Percentiles rank a stretch among this genome's conserved stretches.
These are phyloP conservation scores for Biscogniauxia sp. DNA, from an alignment of 2,329 filamentous ascomycete species.

Conservation along the genomic window DNA sequence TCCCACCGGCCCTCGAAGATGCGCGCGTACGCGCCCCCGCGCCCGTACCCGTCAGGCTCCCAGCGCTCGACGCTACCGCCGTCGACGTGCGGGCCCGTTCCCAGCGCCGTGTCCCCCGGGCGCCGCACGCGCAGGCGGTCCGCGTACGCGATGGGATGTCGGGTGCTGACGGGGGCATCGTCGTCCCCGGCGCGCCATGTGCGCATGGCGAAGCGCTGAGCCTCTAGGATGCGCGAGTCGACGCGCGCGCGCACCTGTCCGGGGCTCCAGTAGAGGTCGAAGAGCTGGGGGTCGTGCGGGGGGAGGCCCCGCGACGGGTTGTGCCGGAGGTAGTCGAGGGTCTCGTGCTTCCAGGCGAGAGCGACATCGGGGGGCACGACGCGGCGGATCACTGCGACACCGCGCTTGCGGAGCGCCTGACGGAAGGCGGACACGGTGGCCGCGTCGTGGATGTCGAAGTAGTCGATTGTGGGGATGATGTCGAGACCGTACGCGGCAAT, in stretches of 20 bases:
- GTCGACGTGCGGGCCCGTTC: conserved; percentile 70
- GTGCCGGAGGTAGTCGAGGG: conserved; percentile 60
- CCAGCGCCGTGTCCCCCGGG: conserved; percentile 67
- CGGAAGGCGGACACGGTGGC: conserved; percentile 26
- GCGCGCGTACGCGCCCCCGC: conserved; percentile 65
- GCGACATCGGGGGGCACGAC: conserved; percentile 64
- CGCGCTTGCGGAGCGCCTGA: conserved; percentile 49
- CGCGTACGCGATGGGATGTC: conserved; percentile 63
- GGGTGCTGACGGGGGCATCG: conserved; percentile 44
- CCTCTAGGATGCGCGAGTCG: conserved; percentile 60
- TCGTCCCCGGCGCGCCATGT: conserved; percentile 58
- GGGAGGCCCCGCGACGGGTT: conserved; percentile 65
- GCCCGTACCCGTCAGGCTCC: conserved; percentile 68
- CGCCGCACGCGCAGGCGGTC: conserved; percentile 69
- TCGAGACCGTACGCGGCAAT: conserved; percentile 35
- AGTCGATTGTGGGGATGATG: conserved; percentile 42
- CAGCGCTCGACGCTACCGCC: conserved; percentile 74
- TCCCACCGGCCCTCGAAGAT: conserved; percentile 80
- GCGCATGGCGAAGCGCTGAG: conserved; percentile 61
- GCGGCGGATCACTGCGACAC: conserved; percentile 63
- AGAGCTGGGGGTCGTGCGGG: conserved; percentile 62
- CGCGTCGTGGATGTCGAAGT: conserved; percentile 35
- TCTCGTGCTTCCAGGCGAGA: conserved; percentile 61
- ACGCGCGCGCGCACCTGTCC: conserved; percentile 65
- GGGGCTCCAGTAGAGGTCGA: conserved; percentile 71